These are phyloP conservation scores for Stereum hirsutum DNA, from an alignment of 1,284 basidiomycete species.

Conservation along the genomic window DNA sequence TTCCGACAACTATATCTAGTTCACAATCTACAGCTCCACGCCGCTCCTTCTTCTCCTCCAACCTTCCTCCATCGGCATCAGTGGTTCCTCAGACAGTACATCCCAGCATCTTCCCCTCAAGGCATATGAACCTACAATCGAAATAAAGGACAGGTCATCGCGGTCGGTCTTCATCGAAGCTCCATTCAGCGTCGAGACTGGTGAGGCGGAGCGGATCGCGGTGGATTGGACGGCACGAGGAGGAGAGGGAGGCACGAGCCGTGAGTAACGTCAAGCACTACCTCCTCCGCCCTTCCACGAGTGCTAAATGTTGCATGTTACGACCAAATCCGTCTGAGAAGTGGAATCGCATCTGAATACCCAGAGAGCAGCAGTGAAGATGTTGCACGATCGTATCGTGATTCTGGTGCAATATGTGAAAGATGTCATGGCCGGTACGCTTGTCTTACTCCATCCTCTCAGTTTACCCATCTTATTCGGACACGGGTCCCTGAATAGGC, in stretches of 20 bases:
- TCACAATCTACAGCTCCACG: constrained; percentile 64
- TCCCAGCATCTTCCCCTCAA: constrained; percentile 74
- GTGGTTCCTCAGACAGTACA: constrained; percentile 45
- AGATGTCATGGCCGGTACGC: constrained; percentile 60
- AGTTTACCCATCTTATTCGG: neutral
- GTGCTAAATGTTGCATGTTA: no score
- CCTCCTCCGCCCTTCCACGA: no score
- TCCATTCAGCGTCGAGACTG: constrained; percentile 86
- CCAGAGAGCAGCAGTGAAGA: constrained; percentile 91
- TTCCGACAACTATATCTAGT: constrained; percentile 44
- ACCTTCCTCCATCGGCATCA: constrained; percentile 38
- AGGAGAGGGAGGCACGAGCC: constrained; percentile 73
- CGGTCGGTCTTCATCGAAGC: constrained; percentile 79
- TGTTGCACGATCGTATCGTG: constrained; percentile 87
- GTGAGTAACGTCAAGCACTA: constrained; percentile 36
- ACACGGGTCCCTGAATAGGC: constrained; percentile 40
- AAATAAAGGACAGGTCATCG: constrained; percentile 69
- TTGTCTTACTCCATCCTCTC: neutral
- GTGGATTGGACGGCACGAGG: constrained; percentile 93
- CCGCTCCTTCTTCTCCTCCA: constrained; percentile 71
- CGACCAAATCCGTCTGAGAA: constrained; percentile 20
- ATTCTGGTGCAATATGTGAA: constrained; percentile 79
- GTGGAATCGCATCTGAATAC: constrained; percentile 86
- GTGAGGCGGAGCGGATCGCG: constrained; percentile 96
- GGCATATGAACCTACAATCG: constrained; percentile 84